Evolutionary conservation across 202 grass and related monocot genomes (phyloP).

Genomic region (Setaria viridis): DNA sequence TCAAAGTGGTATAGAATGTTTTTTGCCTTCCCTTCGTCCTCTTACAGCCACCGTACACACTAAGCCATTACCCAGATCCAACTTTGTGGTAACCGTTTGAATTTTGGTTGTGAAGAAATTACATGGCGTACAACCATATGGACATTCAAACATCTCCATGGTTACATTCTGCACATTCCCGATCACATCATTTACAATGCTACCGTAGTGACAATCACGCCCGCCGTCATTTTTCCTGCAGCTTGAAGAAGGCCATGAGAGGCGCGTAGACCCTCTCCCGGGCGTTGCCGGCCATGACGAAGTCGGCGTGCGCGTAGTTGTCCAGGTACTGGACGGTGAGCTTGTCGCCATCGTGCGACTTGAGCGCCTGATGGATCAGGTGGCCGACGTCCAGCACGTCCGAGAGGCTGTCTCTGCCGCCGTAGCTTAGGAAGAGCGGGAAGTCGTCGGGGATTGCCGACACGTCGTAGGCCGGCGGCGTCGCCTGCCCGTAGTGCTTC

Average conservation of each 20-base stretch:
- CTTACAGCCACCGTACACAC: too few relatives aligned
- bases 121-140: too few relatives aligned
- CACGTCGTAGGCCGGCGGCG: constrained; percentile 60
- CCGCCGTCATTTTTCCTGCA: constrained; percentile 43
- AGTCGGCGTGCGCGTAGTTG: constrained; percentile 67
- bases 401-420: constrained; percentile 58
- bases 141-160: too few relatives aligned
- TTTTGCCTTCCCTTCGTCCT: too few relatives aligned
- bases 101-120: too few relatives aligned
- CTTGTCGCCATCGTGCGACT: constrained; percentile 51
- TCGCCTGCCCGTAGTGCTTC: constrained; percentile 55
- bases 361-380: constrained; percentile 49
- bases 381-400: constrained; percentile 51
- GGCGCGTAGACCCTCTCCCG: constrained; percentile 52
- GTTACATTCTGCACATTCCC: too few relatives aligned
- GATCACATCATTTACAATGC: not conserved
- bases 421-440: constrained; percentile 63
- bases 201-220: not conserved
- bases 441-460: constrained; percentile 57
- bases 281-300: constrained; percentile 56
- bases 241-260: constrained; percentile 66
- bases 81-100: too few relatives aligned
- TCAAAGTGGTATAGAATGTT: too few relatives aligned
- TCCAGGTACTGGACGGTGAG: constrained; percentile 60
- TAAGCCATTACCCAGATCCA: too few relatives aligned